Base-by-base conservation (phyloP, 495 filamentous ascomycete species). In the Penicillium desertorum region DNA sequence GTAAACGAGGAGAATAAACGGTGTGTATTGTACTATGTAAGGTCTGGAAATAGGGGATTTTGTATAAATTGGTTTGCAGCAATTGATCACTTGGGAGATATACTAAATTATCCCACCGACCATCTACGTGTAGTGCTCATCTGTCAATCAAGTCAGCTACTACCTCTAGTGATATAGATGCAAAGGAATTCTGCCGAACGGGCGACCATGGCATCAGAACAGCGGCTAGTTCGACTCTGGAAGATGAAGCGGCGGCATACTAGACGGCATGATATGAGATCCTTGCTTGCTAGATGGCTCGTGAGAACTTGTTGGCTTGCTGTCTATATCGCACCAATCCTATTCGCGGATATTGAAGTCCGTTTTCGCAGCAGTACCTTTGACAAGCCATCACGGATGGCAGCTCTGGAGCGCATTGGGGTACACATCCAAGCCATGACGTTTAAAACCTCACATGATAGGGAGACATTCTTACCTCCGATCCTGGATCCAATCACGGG, bases 391-490 rank as follows among this genome's bases (percentile, higher is more conserved):
- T 76, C 81, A 47, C 78, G 86, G 30, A 75, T 92, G 51, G 81
- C 85, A 32, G 88, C 88, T 19, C 72, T 94, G 34, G 81, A 83
- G 45, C 79, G 86, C 54, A 83, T 94, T 59, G 89, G 89, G 34
- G 83, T 83, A 56, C 81, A 90, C 71, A 81, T 92, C 59, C 77
- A 86, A 63, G 83, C 82, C 39, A 76, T 92, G 32, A 85, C 79
- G 25, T 90, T 93, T 72, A 79, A 73, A 61, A 81, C 92, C 55
- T 79, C 86, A 8, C 89, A 92, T 68, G 82, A 79, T 11, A 67
- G 77, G 44, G 79, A 88, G 56, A 91, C 87, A 50, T 91, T 91
- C 67, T 76, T 92, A 47, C 85, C 88, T 11, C 89, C 89, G 9
- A 76, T 94, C 29, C 76, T 92, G 47, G 83, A 92, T 69, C 85